Evolutionary conservation across 192 early-diverging fungal genomes (phyloP).

Genomic region (Geranomyces michiganensis): DNA sequence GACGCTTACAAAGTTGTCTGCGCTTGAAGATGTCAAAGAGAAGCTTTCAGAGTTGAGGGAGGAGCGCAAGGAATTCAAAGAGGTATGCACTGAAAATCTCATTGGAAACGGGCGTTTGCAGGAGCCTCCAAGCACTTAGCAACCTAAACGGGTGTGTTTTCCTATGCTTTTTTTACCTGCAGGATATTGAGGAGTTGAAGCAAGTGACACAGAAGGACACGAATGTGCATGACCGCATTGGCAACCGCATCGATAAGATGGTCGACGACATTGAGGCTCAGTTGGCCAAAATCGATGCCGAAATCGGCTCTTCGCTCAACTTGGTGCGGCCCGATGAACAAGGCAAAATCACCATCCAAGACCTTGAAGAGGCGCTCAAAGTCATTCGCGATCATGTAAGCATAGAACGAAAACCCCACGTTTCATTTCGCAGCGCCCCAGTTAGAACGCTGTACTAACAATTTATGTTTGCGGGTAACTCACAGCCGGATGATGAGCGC

Average conservation of each 20-base stretch:
- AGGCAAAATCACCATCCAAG: conserved; percentile 67
- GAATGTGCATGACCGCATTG: conserved; percentile 62
- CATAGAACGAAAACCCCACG: too few relatives aligned
- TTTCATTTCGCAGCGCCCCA: too few relatives aligned
- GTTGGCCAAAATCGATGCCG: conserved; percentile 63
- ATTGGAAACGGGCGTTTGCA: neutral
- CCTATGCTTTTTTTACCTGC: neutral
- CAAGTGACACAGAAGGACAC: conserved; percentile 54
- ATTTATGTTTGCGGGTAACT: too few relatives aligned
- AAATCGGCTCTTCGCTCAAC: conserved; percentile 67
- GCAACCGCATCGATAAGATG: conserved; percentile 78
- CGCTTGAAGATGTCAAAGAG: conserved; percentile 51
- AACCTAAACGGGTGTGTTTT: too few relatives aligned
- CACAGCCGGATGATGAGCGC: conserved; percentile 59
- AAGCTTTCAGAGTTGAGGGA: conserved; percentile 49
- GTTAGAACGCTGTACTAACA: too few relatives aligned
- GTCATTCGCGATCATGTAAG: conserved; percentile 60
- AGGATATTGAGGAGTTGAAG: conserved; percentile 60
- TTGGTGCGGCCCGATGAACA: conserved; percentile 66
- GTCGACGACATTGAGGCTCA: conserved; percentile 73
- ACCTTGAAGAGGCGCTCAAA: conserved; percentile 69
- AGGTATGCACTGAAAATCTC: conserved; percentile 40
- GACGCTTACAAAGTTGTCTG: conserved; percentile 49
- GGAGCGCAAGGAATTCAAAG: conserved; percentile 51
- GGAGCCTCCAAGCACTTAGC: too few relatives aligned